Base-by-base conservation (phyloP, 1,139 yeast genomes). In the Casaregolazyma lundiana region DNA sequence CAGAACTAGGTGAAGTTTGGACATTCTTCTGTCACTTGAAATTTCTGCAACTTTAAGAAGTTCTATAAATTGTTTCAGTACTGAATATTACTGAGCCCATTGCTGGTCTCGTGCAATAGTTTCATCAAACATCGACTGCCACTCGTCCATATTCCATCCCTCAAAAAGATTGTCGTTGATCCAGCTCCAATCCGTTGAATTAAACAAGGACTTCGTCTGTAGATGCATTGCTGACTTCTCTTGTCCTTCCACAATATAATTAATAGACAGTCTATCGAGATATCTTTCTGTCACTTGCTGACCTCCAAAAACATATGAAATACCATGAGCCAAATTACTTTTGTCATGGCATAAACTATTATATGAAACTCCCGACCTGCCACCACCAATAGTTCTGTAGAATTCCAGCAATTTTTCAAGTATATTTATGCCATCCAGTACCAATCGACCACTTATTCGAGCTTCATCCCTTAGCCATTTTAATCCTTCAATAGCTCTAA, bases 171-270 rank as follows among this genome's bases (percentile, higher is more conserved):
- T 42, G 9, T 29, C 45, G 26, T 36, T 36, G 13, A 42, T 42
- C 45, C 45, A 42, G 19, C 30, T 36, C 45, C 45, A 42, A 13
- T 42, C 45, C 5, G 30, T 42, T 6, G 45, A 36, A 26, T 24
- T 42, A 15, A 42, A 42, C 8, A 36, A 19, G 2, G 39, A 36
- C 16, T 26, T 20, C 11, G 34, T 26, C 13, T 21, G 26, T 4
- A 35, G 19, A 19, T 42, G 41, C 7, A 39, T 15, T 2, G 45
- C 11, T 2, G 22, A 9, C 13, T 17, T 22, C 2, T 18, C 17
- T 11, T 17, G 35, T 24, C 29, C 45, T 7, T 24, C 41, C 8
- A 42, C 45, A 20, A 42, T 16, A 26, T 42, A 42, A 15, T 42
- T 34, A 18, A 42, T 42, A 11, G 45, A 42, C 1, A 42, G 37